Evolutionary conservation across 2,329 filamentous ascomycete species (phyloP).

Genomic region (Claviceps sp.): DNA sequence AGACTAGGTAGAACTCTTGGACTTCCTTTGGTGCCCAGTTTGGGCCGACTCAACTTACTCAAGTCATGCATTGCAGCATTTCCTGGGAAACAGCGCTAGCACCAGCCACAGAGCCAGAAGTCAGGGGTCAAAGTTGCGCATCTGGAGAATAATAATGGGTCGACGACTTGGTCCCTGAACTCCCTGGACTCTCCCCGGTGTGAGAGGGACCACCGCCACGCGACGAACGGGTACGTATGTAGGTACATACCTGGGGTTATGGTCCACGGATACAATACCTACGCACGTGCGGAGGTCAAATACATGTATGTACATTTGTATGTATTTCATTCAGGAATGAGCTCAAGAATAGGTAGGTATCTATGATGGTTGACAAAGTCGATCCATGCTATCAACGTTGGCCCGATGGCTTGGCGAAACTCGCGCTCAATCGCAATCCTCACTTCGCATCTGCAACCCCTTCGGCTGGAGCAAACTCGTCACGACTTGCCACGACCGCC

Average conservation of each 20-base stretch:
- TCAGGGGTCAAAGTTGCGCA: background rate
- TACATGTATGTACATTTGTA: background rate
- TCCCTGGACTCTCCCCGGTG: no score
- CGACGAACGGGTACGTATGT: background rate
- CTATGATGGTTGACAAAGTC: no score
- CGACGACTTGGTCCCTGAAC: no score
- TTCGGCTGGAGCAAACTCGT: no score
- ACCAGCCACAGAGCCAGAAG: background rate
- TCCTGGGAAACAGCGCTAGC: background rate
- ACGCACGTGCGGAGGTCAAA: background rate
- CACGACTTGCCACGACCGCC: no score
- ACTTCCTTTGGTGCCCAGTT: constrained; percentile 1
- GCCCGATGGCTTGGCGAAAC: background rate
- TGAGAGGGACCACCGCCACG: background rate
- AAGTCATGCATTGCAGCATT: background rate
- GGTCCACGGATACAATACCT: background rate
- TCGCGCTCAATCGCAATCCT: background rate
- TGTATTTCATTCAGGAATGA: background rate
- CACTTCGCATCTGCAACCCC: no score
- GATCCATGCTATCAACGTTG: background rate
- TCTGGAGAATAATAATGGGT: no score
- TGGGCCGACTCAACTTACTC: background rate
- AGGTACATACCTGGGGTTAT: background rate
- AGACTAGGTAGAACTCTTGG: background rate
- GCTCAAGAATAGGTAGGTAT: background rate